Evolutionary conservation across 2,329 filamentous ascomycete species (phyloP).

Genomic region (Talaromyces funiculosus): DNA sequence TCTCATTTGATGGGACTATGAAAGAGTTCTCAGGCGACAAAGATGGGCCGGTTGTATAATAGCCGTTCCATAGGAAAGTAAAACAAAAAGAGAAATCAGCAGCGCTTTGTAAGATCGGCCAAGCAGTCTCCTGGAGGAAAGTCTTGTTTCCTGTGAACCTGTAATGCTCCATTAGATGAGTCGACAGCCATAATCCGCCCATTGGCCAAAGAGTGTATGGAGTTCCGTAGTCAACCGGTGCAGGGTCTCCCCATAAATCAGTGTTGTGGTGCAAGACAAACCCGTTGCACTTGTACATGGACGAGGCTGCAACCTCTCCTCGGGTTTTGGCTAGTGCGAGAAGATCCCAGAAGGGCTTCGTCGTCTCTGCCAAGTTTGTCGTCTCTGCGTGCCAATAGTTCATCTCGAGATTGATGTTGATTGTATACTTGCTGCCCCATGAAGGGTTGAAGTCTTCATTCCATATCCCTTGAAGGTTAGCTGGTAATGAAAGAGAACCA

Average conservation of each 20-base stretch:
- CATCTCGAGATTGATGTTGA: constrained; percentile 58
- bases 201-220: constrained; percentile 36
- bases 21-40: constrained; percentile 1
- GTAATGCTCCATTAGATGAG: constrained; percentile 53
- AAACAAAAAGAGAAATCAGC: constrained; percentile 10
- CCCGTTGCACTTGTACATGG: constrained; percentile 49
- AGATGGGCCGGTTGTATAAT: not conserved
- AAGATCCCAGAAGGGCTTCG: constrained; percentile 38
- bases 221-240: constrained; percentile 39
- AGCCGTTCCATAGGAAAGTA: not conserved
- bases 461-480: constrained; percentile 56
- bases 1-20: not conserved
- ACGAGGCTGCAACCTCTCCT: constrained; percentile 46
- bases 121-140: constrained; percentile 15
- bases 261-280: constrained; percentile 54
- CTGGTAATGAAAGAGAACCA: constrained; percentile 37
- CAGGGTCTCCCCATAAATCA: constrained; percentile 54
- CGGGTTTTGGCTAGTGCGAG: constrained; percentile 24
- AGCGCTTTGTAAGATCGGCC: constrained; percentile 14
- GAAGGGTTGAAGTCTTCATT: constrained; percentile 41
- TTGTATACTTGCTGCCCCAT: constrained; percentile 54
- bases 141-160: constrained; percentile 41
- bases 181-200: constrained; percentile 53
- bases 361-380: constrained; percentile 42
- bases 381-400: constrained; percentile 55